Base-by-base conservation (phyloP, 345 rosid species). In the Populus tremula region DNA sequence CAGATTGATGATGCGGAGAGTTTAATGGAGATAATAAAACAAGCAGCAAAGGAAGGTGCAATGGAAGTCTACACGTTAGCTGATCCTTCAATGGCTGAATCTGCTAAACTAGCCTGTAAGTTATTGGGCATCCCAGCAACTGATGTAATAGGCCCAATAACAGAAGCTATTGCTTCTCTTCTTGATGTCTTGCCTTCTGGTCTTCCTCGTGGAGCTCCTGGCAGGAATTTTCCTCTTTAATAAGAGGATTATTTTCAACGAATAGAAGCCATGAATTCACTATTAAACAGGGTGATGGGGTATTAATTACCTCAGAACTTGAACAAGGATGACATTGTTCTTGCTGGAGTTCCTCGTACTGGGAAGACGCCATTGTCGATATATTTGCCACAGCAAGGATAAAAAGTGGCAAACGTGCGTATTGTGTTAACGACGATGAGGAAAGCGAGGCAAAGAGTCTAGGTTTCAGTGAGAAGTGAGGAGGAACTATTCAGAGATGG, bases 281-380 rank as follows among this genome's bases (percentile, higher is more conserved):
- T 0, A 92, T 93, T 85, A 92, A 92, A 86, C 94, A 92, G 74
- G 99, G 91, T 77, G 98, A 95, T 43, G 98, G 96, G 16, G 92
- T 91, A 25, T 76, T 92, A 29, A 25, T 76, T 92, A 29, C 99
- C 98, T 0, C 82, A 87, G 65, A 92, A 93, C 85, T 83, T 95
- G 85, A 81, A 77, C 66, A 89, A 87, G 71, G 92, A 93, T 21
- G 93, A 92, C 77, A 87, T 92, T 65, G 80, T 93, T 76, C 96
- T 95, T 65, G 85, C 91, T 0, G 94, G 97, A 27, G 96, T 95
- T 75, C 93, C 99, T 35, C 89, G 96, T 13, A 90, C 96, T 20
- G 93, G 93, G 65, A 95, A 95, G 87, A 93, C 96, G 6, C 96
- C 97, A 0, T 83, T 92, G 77, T 92, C 99, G 0, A 89, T 91